These are phyloP conservation scores for Trichoderma atrobrunneum DNA, from an alignment of 2,329 filamentous ascomycete species.

Conservation along the genomic window DNA sequence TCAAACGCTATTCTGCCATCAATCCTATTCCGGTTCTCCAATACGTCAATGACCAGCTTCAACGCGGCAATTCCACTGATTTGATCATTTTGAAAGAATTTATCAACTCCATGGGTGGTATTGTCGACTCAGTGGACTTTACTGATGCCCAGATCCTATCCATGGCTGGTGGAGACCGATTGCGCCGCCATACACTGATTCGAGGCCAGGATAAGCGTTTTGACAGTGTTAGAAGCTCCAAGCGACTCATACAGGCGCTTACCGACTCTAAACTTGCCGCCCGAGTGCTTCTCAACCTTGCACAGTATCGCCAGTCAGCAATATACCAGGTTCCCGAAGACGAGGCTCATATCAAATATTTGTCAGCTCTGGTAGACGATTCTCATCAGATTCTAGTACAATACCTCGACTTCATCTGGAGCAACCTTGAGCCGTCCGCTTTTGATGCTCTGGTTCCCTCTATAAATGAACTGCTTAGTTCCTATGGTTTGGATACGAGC, in stretches of 20 bases:
- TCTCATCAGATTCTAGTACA: constrained; percentile 81
- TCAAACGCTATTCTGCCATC: constrained; percentile 80
- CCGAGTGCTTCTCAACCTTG: constrained; percentile 82
- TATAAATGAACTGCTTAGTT: constrained; percentile 68
- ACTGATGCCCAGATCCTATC: constrained; percentile 84
- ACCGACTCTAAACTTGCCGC: constrained; percentile 75
- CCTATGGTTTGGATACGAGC: constrained; percentile 75
- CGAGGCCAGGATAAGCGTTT: constrained; percentile 80
- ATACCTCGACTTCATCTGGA: constrained; percentile 84
- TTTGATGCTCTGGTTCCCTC: constrained; percentile 78
- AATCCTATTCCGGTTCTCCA: constrained; percentile 81
- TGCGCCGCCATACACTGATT: constrained; percentile 77
- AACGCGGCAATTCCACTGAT: constrained; percentile 80
- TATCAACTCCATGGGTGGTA: constrained; percentile 88
- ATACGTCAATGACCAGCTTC: constrained; percentile 83
- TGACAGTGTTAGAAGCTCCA: constrained; percentile 69
- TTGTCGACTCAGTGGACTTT: constrained; percentile 81
- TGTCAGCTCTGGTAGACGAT: constrained; percentile 86
- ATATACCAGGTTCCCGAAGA: constrained; percentile 70
- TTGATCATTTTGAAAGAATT: constrained; percentile 89
- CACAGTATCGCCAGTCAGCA: constrained; percentile 85
- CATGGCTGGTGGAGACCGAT: constrained; percentile 78
- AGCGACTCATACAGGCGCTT: constrained; percentile 75
- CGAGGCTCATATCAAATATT: constrained; percentile 80
- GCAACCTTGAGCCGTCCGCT: constrained; percentile 69